Conservation (phyloP, 1,284 basidiomycete genomes). For the Tylopilus orsonianus region DNA sequence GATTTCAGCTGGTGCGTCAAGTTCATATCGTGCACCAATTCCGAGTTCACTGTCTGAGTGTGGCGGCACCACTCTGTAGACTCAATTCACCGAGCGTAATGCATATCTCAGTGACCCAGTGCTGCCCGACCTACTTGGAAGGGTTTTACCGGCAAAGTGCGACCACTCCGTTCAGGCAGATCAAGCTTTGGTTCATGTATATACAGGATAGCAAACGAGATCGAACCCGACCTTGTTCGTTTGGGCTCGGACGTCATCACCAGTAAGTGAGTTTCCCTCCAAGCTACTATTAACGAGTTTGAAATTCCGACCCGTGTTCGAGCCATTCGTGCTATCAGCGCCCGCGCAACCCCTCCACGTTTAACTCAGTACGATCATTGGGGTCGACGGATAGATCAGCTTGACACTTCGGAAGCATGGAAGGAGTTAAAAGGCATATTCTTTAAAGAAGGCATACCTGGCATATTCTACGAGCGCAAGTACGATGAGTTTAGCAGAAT, state of each 20-base stretch:
- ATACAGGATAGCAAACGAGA: slow-evolving; percentile 37
- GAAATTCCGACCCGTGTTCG: slow-evolving; percentile 4
- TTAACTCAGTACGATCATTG: slow-evolving; percentile 70
- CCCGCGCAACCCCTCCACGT: slow-evolving; percentile 45
- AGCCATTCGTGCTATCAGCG: slow-evolving; percentile 52
- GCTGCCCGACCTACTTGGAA: slow-evolving; percentile 54
- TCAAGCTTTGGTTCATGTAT: not conserved
- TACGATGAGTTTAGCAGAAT: slow-evolving; percentile 57
- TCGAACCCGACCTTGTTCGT: slow-evolving; percentile 53
- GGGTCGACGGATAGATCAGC: slow-evolving; percentile 61
- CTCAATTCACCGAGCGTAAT: slow-evolving; percentile 48
- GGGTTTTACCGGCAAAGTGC: slow-evolving; percentile 50
- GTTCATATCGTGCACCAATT: not conserved
- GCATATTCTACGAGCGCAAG: slow-evolving; percentile 61
- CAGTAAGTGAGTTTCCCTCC: slow-evolving; percentile 41
- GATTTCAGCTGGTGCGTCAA: slow-evolving; percentile 55
- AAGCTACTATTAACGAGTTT: not conserved
- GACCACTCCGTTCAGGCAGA: slow-evolving; percentile 2
- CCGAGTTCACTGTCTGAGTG: not conserved
- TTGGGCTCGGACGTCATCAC: slow-evolving; percentile 56
- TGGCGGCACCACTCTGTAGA: slow-evolving; percentile 25
- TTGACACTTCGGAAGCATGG: slow-evolving; percentile 73
- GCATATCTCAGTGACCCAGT: slow-evolving; percentile 60
- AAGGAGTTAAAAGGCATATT: slow-evolving; percentile 66
- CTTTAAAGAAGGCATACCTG: slow-evolving; percentile 70